Evolutionary conservation across 768 basidiomycete genomes (phyloP).

Genomic region (Tricholoma bakamatsutake): DNA sequence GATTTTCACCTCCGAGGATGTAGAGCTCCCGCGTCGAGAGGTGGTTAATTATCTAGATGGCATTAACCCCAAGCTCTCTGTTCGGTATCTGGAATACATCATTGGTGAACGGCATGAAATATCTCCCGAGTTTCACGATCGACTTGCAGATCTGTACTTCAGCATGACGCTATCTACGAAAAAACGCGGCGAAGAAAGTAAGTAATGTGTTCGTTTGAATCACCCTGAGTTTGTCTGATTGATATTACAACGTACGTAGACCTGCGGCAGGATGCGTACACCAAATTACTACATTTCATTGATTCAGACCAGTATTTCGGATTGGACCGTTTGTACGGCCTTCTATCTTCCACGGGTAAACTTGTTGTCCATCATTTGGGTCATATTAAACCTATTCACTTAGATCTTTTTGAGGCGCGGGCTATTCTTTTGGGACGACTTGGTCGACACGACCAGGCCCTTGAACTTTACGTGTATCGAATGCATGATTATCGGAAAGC

Average conservation of each 20-base stretch:
- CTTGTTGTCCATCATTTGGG: not conserved
- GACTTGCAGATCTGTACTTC: slow-evolving; percentile 84
- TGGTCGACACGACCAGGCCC: slow-evolving; percentile 87
- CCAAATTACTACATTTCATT: slow-evolving; percentile 75
- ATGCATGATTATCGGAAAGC: slow-evolving; percentile 81
- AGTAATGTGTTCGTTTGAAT: slow-evolving; percentile 10
- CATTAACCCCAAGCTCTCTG: slow-evolving; percentile 62
- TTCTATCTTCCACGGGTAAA: slow-evolving; percentile 78
- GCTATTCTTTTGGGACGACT: slow-evolving; percentile 88
- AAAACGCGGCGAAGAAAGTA: slow-evolving; percentile 55
- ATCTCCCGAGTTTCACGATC: slow-evolving; percentile 72
- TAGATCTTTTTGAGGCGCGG: slow-evolving; percentile 86
- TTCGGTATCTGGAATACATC: slow-evolving; percentile 80
- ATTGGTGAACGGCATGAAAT: slow-evolving; percentile 71
- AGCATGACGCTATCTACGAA: slow-evolving; percentile 56
- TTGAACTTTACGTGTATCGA: slow-evolving; percentile 92
- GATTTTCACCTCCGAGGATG: slow-evolving; percentile 96
- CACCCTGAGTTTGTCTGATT: not conserved
- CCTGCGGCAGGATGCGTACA: slow-evolving; percentile 45
- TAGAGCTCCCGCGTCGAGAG: slow-evolving; percentile 73
- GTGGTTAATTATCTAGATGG: slow-evolving; percentile 77
- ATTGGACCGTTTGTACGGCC: slow-evolving; percentile 73
- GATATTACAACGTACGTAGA: not conserved
- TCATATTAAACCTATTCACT: not conserved
- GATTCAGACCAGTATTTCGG: slow-evolving; percentile 63